Base-by-base conservation (phyloP, 306 rosid genomes). In the Rosa multiflora region DNA sequence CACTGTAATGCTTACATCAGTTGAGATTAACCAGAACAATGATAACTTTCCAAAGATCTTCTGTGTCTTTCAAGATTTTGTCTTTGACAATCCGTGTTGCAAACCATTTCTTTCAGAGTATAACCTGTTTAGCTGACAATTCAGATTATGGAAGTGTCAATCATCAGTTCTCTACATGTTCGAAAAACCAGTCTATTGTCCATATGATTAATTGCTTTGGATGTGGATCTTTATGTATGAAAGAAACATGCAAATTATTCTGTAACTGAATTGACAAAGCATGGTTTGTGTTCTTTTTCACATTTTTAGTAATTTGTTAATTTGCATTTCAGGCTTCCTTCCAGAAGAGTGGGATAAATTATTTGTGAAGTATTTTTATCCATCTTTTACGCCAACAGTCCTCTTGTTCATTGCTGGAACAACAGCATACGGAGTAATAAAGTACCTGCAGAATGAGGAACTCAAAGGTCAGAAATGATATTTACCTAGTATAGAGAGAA, bases 261-360 rank as follows among this genome's bases (percentile, higher is more conserved):
- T 26, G 12, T 72, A 35, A 62, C 62, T 8, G 42, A 35, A 49
- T 74, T 46, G 13, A 49, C 12, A 29, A 29, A 3, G 15, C 48
- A 40, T 47, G 39, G 14, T 43, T 52, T 44, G 14, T 67, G 6
- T 42, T 79, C 21, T 47, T n/a, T 18, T 81, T 52, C 58, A 52
- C 29, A 1, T 46, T 46, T 49, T 51, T 71, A 69, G 59, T 74
- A 53, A 59, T 67, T 69, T 55, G 66, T 46, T 63, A 39, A 32
- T 64, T 32, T 85, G 69, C 42, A 37, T 73, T 21, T 83, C 94
- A 95, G 98, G 97, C 21, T 88, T 95, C 79, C 87, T 95, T 15
- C 99, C 99, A 20, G 98, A 95, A 75, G 83, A 95, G 76, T 89
- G 91, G 98, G 99, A 95, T 78, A 90, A 87, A 43, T 48, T 95